Base-by-base conservation (phyloP, 1,139 yeast species). In the Yamadazyma atmosphaerica region DNA sequence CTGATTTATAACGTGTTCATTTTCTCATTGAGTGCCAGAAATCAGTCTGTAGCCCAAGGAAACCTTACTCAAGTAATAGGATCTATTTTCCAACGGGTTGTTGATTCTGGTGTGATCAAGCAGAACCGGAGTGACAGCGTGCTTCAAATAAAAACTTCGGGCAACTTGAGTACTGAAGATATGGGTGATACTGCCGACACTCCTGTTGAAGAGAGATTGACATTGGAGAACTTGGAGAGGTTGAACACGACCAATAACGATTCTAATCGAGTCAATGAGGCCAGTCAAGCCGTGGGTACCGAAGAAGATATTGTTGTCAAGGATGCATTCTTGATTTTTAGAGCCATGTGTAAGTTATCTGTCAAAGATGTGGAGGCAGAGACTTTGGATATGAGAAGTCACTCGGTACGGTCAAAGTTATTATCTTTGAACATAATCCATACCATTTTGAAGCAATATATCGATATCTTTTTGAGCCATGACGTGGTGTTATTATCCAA, bases 31-130 rank as follows among this genome's bases (percentile, higher is more conserved):
- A 81, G 86, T 14, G 79, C 92, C 3, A 70, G 87, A 18, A 92
- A 89, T 56, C 98, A 92, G 61, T 86, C 92, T 1, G 83, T 90
- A 43, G 98, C 98, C 0, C 98, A 94, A 64, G 98, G 96, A 2
- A 84, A 94, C 8, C 72, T 94, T 47, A 87, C 95, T 3, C 98
- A 94, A 63, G 86, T 90, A 52, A 88, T 92, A 23, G 82, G 84
- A 41, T 82, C 88, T 4, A 83, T 90, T 12, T 92, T 88, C 62
- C 94, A 84, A 46, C 75, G 95, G 47, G 86, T 89, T 28, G 68
- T 65, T 41, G 68, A 63, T 32, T 52, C 61, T 4, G 42, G 50
- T 15, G 46, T 51, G 39, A 52, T 49, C 35, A 41, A 43, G 18
- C 49, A 53, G 36, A 45, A 55, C 11, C 25, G 36, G 28, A 55